Percentiles rank a stretch among this genome's conserved stretches.
Conservation (phyloP, 176 grass and related monocot species). For the Musa schizocarpa region DNA sequence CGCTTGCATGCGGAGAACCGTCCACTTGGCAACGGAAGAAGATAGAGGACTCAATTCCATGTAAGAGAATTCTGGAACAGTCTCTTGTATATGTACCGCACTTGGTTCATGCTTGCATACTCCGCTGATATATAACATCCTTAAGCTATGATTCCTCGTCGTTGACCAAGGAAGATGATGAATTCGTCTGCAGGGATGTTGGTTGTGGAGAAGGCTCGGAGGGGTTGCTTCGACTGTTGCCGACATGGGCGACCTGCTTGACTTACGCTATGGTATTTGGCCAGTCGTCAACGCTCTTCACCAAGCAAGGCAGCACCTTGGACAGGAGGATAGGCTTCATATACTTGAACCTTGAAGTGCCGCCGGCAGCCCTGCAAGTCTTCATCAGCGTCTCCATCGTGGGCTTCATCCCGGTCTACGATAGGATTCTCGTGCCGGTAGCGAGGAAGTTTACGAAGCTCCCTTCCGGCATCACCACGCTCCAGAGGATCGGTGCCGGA, state of each 20-base stretch:
- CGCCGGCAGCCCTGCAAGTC: constrained; percentile 34
- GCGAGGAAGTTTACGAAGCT: constrained; percentile 20
- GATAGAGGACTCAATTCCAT: too few species aligned
- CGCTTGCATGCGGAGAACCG: constrained; percentile 1
- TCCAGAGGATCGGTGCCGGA: constrained; percentile 43
- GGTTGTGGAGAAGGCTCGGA: too few species aligned
- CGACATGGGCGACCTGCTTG: neutral
- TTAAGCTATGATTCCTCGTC: too few species aligned
- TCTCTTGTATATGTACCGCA: too few species aligned
- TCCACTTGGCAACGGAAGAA: too few species aligned
- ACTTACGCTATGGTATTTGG: neutral
- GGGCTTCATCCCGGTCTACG: constrained; percentile 36
- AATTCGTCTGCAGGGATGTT: too few species aligned
- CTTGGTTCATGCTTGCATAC: too few species aligned
- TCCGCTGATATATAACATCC: too few species aligned
- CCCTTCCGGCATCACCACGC: constrained; percentile 35
- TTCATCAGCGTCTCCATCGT: constrained; percentile 29
- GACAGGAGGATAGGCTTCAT: neutral
- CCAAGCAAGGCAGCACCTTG: constrained; percentile 4
- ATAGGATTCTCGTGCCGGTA: constrained; percentile 30
- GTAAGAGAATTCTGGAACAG: too few species aligned
- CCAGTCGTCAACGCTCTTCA: neutral
- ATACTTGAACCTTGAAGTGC: constrained; percentile 13
- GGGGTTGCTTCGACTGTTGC: too few species aligned
- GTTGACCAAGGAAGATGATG: too few species aligned